These are phyloP conservation scores for Cymbidium sinense DNA, from an alignment of 106 monocot species.

Conservation along the genomic window DNA sequence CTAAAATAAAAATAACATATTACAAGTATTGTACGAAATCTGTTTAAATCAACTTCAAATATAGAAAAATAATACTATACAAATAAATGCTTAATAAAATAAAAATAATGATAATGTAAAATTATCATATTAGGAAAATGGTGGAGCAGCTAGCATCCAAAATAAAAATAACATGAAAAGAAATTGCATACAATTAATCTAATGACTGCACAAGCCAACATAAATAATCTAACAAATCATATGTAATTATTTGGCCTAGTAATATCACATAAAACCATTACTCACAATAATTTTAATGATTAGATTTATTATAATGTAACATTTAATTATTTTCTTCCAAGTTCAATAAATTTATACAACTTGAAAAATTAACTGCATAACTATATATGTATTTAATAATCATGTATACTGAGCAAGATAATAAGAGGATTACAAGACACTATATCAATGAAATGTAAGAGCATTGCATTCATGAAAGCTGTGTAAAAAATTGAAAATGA, in stretches of 20 bases:
- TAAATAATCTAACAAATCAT: neutral
- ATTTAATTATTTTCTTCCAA: neutral
- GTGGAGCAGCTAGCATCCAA: neutral
- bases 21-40: constrained; percentile 89
- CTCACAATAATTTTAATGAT: neutral
- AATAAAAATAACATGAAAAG: neutral
- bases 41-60: constrained; percentile 73
- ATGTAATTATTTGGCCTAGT: neutral
- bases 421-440: neutral
- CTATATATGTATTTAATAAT: neutral
- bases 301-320: neutral
- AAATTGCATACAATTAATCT: no score
- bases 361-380: neutral
- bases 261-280: neutral
- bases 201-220: neutral
- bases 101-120: neutral
- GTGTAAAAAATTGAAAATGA: no score
- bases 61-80: neutral
- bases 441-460: neutral
- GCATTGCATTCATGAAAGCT: no score
- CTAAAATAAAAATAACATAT: constrained; percentile 78
- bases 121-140: neutral
- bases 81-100: neutral
- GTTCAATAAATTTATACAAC: neutral
- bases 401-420: neutral